phyloP scores from a whole-genome alignment of 2,329 filamentous ascomycete genomes.

The Incumbomyces lentus region DNA sequence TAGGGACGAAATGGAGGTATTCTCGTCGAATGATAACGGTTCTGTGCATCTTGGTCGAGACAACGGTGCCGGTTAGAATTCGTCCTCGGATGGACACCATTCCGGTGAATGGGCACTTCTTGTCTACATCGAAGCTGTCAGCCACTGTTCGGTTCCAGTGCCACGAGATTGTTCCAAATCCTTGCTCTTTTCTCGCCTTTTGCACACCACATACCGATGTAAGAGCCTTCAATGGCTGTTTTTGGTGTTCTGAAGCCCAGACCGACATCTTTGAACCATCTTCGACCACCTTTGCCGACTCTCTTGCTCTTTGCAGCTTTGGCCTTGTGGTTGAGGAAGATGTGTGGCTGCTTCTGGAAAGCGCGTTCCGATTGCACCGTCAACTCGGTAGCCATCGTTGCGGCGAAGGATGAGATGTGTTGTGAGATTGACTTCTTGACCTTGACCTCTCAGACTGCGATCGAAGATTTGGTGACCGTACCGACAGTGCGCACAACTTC shows the following conservation, averaged over 20 bases:
- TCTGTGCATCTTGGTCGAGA: conserved; percentile 99
- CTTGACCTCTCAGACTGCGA: conserved; percentile 1
- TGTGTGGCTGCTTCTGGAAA: conserved; percentile 99
- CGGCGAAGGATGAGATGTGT: conserved; percentile 28
- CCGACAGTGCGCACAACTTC: neutral
- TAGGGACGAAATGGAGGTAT: conserved; percentile 99
- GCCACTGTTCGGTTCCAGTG: neutral
- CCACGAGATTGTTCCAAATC: neutral
- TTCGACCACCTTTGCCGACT: conserved; percentile 82
- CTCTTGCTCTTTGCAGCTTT: conserved; percentile 70
- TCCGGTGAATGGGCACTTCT: conserved; percentile 99
- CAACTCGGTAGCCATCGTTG: conserved; percentile 92
- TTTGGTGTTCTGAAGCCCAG: conserved; percentile 98
- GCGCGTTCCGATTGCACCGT: conserved; percentile 99
- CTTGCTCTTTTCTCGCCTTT: neutral
- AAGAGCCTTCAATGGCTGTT: conserved; percentile 95
- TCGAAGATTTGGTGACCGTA: conserved; percentile 3
- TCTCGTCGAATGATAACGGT: conserved; percentile 98
- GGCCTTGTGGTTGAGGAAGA: conserved; percentile 97
- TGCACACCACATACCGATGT: conserved; percentile 69
- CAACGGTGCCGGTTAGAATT: conserved; percentile 98
- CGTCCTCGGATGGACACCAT: conserved; percentile 98
- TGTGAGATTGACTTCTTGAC: conserved; percentile 6
- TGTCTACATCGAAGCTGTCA: conserved; percentile 54
- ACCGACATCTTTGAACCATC: conserved; percentile 99